Evolutionary conservation across 805 yeast genomes (phyloP), one percentile per base, ranked within the genome.

Genomic region (Lipomyces spencermartinsiae): DNA sequence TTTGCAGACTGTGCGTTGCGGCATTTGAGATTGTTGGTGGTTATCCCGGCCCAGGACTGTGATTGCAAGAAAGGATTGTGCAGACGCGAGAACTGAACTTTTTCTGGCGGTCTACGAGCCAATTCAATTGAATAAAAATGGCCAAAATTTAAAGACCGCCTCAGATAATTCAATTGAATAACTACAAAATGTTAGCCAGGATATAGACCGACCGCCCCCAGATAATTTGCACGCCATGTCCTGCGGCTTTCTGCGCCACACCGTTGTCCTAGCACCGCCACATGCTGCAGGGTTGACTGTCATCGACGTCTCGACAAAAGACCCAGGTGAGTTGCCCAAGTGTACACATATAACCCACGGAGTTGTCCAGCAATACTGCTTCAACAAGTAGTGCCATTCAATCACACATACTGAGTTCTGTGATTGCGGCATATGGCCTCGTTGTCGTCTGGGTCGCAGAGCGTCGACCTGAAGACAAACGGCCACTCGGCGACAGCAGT

Each of bases 361-460:
- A 55, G 58, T 33, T 34, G 6, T n/a, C 14, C 58, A 31, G 34
- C 37, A 35, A 55, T 55, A 4, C 25, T 29, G 58, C 35, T 31
- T n/a, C 37, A n/a, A n/a, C 22, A 55, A 22, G 12, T 55, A 34
- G 37, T 37, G 43, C 35, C 12, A n/a, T 25, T 55, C n/a, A n/a
- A 33, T 12, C 29, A 14, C 25, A 6, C 34, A 6, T 31, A 6
- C 39, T 25, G 37, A 37, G 37, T 25, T 16, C 58, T 12, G 33
- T 31, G 49, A 43, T 49, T n/a, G 34, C 59, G 14, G 54, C 43
- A 46, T 54, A 64, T 64, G 67, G 63, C 63, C 57, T 64, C 60
- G 34, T 31, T 22, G 67, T 63, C 67, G 56, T 59, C 67, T 43
- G 60, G 58, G 63, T 34, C 59, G 56, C 63, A 46, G 58, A 31